Base-by-base conservation (phyloP, 306 rosid genomes). In the Quercus rubra region DNA sequence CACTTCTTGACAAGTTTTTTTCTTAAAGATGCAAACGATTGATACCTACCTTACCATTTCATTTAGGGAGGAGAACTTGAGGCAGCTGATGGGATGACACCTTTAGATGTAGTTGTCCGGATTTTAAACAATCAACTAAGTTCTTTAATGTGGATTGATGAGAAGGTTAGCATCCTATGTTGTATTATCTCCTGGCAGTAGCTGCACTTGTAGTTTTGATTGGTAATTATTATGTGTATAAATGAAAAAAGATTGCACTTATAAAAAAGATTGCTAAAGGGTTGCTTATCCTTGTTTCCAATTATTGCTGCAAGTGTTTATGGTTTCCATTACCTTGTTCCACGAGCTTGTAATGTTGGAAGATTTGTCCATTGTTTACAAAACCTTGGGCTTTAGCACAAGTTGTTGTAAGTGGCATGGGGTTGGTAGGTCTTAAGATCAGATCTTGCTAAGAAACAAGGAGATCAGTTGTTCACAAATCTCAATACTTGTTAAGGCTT, bases 131-230 rank as follows among this genome's bases (percentile, higher is more conserved):
- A 94, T 85, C 99, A 94, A 81, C 90, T 94, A 23, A 92, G 97
- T 78, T 92, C 97, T 70, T 86, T 94, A 56, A 84, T 94, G 97
- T 94, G 99, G 99, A 92, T 92, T 71, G 99, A 94, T 82, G 99
- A 94, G 84, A 94, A 92, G 99, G 99, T 94, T 81, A 84, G 93
- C 54, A 70, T 30, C 81, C 79, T 77, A 63, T 67, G 20, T 49
- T 55, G 30, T 72, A 70, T 41, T 64, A 25, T 75, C 23, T 55
- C 68, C 9, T 18, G 15, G 11, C 63, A 20, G 21, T n/a, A 57
- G 63, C 71, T 15, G 14, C 35, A 28, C 35, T 30, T 63, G 0
- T 66, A 31, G 21, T 18, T 31, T 12, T 6, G 54, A 49, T 13
- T 3, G 31, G 23, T 66, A 15, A 18, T 62, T 25, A 23, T 21